Conservation (phyloP, 352 stramenopile genomes). For the Phytophthora constricta region DNA sequence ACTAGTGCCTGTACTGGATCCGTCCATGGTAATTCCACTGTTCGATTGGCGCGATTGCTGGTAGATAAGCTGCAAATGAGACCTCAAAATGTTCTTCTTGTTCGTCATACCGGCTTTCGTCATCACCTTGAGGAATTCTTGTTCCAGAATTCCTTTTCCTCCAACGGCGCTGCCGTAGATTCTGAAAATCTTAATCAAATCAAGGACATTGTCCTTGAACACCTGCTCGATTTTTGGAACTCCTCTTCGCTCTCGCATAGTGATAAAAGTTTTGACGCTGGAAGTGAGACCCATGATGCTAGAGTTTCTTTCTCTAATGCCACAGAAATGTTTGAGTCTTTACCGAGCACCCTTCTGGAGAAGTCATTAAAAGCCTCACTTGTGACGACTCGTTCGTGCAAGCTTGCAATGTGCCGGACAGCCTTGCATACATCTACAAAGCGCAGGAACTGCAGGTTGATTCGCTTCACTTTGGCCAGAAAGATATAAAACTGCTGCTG, state of each 20-base stretch:
- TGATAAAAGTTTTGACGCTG: slow-evolving; percentile 50
- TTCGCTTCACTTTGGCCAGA: slow-evolving; percentile 66
- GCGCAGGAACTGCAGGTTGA: slow-evolving; percentile 64
- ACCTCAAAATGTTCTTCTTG: slow-evolving; percentile 84
- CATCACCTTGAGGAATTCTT: slow-evolving; percentile 88
- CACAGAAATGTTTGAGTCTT: slow-evolving; percentile 77
- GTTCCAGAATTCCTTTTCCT: slow-evolving; percentile 75
- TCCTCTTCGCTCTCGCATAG: slow-evolving; percentile 75
- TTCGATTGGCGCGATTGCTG: slow-evolving; percentile 61
- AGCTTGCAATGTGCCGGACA: slow-evolving; percentile 56
- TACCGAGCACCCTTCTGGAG: slow-evolving; percentile 61
- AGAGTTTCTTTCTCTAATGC: slow-evolving; percentile 76
- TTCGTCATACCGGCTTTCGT: slow-evolving; percentile 76
- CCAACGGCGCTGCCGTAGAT: slow-evolving; percentile 71
- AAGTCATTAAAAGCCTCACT: slow-evolving; percentile 76
- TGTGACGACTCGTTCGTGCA: slow-evolving; percentile 55
- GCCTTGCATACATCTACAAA: slow-evolving; percentile 63
- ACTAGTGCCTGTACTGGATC: slow-evolving; percentile 8
- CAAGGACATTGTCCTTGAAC: slow-evolving; percentile 78
- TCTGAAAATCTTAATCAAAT: slow-evolving; percentile 83
- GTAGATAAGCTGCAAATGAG: slow-evolving; percentile 76
- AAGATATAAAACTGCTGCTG: slow-evolving; percentile 84
- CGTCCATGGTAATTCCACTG: slow-evolving; percentile 19
- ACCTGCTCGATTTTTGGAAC: slow-evolving; percentile 66
- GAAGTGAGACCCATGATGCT: slow-evolving; percentile 60